Percentiles rank a stretch among this genome's conserved stretches.
These are phyloP conservation scores for Rhodotorula babjevae DNA, from an alignment of 768 basidiomycete genomes.

Conservation along the genomic window DNA sequence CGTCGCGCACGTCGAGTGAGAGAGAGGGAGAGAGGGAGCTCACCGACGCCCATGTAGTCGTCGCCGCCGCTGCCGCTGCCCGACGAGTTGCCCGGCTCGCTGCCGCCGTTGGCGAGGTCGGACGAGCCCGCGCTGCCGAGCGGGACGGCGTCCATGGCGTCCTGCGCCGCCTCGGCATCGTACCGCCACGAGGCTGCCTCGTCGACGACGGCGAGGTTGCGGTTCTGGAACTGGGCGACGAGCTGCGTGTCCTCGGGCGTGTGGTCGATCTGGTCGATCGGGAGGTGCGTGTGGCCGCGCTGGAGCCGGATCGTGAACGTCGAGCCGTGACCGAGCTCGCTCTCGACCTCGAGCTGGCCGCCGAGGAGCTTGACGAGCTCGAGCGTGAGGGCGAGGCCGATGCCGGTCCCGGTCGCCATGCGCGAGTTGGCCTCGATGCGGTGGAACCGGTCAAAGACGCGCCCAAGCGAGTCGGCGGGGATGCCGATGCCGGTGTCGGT, in stretches of 20 bases:
- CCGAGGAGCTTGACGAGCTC: slow-evolving; percentile 36
- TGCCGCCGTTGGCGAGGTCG: background rate
- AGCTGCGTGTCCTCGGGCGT: slow-evolving; percentile 5
- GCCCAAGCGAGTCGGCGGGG: slow-evolving; percentile 22
- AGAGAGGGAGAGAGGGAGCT: background rate
- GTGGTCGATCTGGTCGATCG: slow-evolving; percentile 29
- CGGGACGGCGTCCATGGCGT: background rate
- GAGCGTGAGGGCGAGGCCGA: slow-evolving; percentile 38
- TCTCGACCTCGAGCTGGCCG: slow-evolving; percentile 35
- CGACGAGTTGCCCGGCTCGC: slow-evolving; percentile 1
- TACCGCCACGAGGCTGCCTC: slow-evolving; percentile 28
- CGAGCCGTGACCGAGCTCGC: slow-evolving; percentile 23
- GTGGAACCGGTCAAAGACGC: slow-evolving; percentile 40
- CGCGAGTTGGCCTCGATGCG: slow-evolving; percentile 24
- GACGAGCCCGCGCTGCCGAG: background rate
- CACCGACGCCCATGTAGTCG: slow-evolving; percentile 7
- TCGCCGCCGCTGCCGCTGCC: slow-evolving; percentile 20
- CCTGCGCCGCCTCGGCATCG: slow-evolving; percentile 14
- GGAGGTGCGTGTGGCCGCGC: slow-evolving; percentile 31
- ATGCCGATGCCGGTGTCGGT: slow-evolving; percentile 36
- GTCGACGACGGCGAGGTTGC: slow-evolving; percentile 23
- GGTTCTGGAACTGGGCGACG: slow-evolving; percentile 1
- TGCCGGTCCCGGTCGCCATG: slow-evolving; percentile 22
- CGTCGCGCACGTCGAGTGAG: too few relatives aligned
- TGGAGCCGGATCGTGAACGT: slow-evolving; percentile 25